Evolutionary conservation across 805 yeast genomes (phyloP).

Genomic region (Lachancea kluyveri): DNA sequence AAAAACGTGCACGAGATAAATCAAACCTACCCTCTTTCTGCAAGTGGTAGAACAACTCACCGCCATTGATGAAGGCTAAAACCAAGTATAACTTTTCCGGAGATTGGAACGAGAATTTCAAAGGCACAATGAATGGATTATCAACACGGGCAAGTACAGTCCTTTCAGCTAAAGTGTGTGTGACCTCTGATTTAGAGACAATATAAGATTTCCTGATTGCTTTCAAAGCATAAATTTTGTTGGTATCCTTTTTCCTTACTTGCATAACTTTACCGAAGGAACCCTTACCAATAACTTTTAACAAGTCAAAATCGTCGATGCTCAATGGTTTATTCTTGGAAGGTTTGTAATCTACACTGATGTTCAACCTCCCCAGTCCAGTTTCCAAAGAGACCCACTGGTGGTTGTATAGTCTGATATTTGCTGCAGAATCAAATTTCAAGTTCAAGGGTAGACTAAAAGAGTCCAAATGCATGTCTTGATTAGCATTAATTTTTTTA

Average conservation of each 20-base stretch:
- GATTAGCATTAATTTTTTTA: slow-evolving; percentile 35
- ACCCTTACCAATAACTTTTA: slow-evolving; percentile 96
- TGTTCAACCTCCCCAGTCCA: slow-evolving; percentile 46
- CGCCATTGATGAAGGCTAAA: slow-evolving; percentile 91
- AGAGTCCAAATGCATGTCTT: slow-evolving; percentile 75
- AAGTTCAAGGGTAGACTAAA: slow-evolving; percentile 55
- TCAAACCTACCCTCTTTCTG: slow-evolving; percentile 88
- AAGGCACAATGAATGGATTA: slow-evolving; percentile 93
- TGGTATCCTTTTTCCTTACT: slow-evolving; percentile 91
- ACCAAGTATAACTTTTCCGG: slow-evolving; percentile 92
- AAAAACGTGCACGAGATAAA: slow-evolving; percentile 83
- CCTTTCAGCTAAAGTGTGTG: slow-evolving; percentile 93
- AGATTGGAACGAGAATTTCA: slow-evolving; percentile 94
- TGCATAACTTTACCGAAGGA: slow-evolving; percentile 99
- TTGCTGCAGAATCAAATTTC: slow-evolving; percentile 41
- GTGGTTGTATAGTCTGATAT: slow-evolving; percentile 61
- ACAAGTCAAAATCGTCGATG: slow-evolving; percentile 85
- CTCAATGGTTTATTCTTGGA: slow-evolving; percentile 60
- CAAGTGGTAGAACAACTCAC: slow-evolving; percentile 90
- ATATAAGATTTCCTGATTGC: slow-evolving; percentile 92
- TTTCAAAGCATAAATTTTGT: slow-evolving; percentile 89
- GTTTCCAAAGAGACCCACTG: slow-evolving; percentile 41
- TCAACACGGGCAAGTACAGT: slow-evolving; percentile 89
- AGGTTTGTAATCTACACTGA: slow-evolving; percentile 67
- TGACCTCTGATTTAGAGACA: slow-evolving; percentile 89